Base-by-base conservation (phyloP, 805 yeast species). In the Candida palmyrensis region DNA sequence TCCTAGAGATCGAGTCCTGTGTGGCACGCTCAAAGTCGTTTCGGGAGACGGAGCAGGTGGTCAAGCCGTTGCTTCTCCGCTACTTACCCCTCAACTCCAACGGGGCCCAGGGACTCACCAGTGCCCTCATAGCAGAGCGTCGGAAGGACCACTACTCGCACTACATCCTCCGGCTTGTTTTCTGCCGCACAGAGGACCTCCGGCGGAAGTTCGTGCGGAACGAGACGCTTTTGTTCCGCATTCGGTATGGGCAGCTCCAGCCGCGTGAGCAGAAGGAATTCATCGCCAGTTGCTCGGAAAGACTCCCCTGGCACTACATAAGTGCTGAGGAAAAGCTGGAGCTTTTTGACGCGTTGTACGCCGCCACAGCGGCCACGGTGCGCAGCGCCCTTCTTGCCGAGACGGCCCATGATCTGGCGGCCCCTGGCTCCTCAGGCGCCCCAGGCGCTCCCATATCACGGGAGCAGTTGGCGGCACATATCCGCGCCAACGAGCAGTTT, bases 131-230 rank as follows among this genome's bases (percentile, higher is more conserved):
- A 27, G 57, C 65, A 25, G 94, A 86, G 51, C 75, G 95, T 44
- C 73, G 73, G 43, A 90, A 90, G 53, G 99, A 92, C 58, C 90
- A 87, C 49, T 87, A 85, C 54, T 83, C 95, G 5, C 99, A 92
- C 59, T 92, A 66, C 53, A 89, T 90, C 22, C 61, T 92, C 42
- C 69, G 97, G 35, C 67, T 92, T 25, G 96, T 95, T 29, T 92
- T 92, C 53, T 85, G 97, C 52, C 77, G 95, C 41, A 75, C 78
- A 3, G 85, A 84, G 31, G 97, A 90, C 39, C 68, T 89, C 31
- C 73, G 97, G 41, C 75, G 71, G 22, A 76, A 90, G 51, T 90
- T 92, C 48, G 66, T 85, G 20, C 73, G 77, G 44, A 77, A 88
- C 20, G 99, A 92, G 53, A 66, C 82, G 0, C 59, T 71, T 10